A percentile compares a stretch with the other conserved stretches of the same genome.
Evolutionary conservation across 768 basidiomycete species (phyloP).

Genomic region (Tulasnella sp.): DNA sequence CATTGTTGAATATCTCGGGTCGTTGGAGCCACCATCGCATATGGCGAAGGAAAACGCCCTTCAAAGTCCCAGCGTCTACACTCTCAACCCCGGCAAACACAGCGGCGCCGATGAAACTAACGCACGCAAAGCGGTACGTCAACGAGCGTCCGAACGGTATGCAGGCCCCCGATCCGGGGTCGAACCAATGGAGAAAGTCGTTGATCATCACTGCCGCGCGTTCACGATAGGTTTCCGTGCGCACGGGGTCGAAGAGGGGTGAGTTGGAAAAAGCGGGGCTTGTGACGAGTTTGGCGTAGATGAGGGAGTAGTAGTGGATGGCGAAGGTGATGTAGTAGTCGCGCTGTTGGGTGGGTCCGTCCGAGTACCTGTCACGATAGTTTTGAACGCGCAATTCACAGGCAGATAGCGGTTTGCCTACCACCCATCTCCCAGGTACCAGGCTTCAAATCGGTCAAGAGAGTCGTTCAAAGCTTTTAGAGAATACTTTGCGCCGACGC

Average conservation of each 20-base stretch:
- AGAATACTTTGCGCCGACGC: conserved; percentile 46
- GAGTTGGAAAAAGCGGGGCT: conserved; percentile 25
- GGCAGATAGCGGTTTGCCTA: conserved; percentile 26
- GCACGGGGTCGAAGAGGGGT: conserved; percentile 50
- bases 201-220: conserved; percentile 49
- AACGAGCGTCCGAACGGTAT: conserved; percentile 66
- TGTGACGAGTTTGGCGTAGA: conserved; percentile 29
- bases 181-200: conserved; percentile 66
- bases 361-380: conserved; percentile 13
- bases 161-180: conserved; percentile 50
- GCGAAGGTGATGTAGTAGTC: conserved; percentile 73
- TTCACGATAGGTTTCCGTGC: conserved; percentile 51
- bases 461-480: conserved; percentile 53
- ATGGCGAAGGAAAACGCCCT: conserved; percentile 59
- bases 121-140: conserved; percentile 61
- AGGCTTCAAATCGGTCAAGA: conserved; percentile 62
- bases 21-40: conserved; percentile 56
- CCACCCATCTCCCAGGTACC: conserved; percentile 66
- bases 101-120: conserved; percentile 62
- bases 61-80: conserved; percentile 41
- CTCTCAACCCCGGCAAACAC: conserved; percentile 48
- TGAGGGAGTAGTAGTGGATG: conserved; percentile 61
- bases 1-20: conserved; percentile 32
- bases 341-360: not conserved
- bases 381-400: not conserved